Base-by-base conservation (phyloP, 208 protist species). In the Trypanosoma melophagium region DNA sequence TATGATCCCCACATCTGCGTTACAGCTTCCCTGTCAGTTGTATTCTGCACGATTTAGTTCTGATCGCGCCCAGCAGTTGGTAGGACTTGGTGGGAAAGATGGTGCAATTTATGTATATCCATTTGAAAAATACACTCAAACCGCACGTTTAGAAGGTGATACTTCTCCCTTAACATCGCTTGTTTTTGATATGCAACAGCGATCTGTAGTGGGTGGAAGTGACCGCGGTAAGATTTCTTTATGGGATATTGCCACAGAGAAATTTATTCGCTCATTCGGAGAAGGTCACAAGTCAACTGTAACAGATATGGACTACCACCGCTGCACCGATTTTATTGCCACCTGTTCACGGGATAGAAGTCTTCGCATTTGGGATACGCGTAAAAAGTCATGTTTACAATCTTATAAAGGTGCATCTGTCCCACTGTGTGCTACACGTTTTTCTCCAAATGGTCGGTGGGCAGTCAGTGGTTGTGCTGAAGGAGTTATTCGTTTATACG, bases 301-400 rank as follows among this genome's bases (percentile, higher is more conserved):
- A 51, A 95, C 89, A 19, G 78, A 61, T 38, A 63, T 84, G 51
- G 83, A 90, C 41, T 67, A 84, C 40, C 84, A 92, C 71, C 74
- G 65, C 41, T 84, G 64, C 53, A 86, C 84, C 13, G 70, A 89
- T 22, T 88, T 89, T 63, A 77, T 93, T 16, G 77, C 81, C 25
- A 90, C 81, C 42, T 86, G 83, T 25, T 93, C 89, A 3, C 81
- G 77, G 1, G 86, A 95, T 64, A 86, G 68, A n/a, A 67, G 78
- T 66, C 68, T 95, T 57, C 89, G 86, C 54, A 84, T 95, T 25
- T 95, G 89, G 89, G 89, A 95, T 60, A 69, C 77, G n/a, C 82
- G 89, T n/a, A 95, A 89, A 63, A 85, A 79, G 31, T 75, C 74
- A 1, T 75, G 83, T 28, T 63, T 86, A 60, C 89, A 92, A 62